Base-by-base conservation (phyloP, 192 early-diverging fungal species). In the Thamnidium elegans region DNA sequence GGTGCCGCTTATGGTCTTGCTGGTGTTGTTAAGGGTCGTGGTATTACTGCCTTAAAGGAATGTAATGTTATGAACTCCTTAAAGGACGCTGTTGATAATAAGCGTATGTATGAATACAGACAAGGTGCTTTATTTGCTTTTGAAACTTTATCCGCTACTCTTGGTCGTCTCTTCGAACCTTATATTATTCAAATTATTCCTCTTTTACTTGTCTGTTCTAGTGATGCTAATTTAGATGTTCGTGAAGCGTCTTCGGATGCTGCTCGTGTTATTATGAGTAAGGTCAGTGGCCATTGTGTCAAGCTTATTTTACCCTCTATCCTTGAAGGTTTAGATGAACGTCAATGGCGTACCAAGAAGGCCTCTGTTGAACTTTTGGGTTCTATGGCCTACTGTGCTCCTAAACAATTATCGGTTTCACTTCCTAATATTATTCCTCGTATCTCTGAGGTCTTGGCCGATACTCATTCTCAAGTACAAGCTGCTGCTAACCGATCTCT, bases 321-420 rank as follows among this genome's bases (percentile, higher is more conserved):
- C 53, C 75, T 99, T 58, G 79, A 81, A 21, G 97, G 92, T n/a
- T 76, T 98, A 42, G 89, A 89, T 32, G 92, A 95, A 65, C 80
- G 90, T 69, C 88, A 89, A 67, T 99, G 94, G 94, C 86, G 97
- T 62, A 92, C 96, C n/a, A 99, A 99, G 77, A 94, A 92, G 62
- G 97, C 93, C 50, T 89, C 88, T 21, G 91, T 98, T 46, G 96
- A 99, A 75, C 85, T 98, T 15, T 79, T 99, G 52, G 91, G 91
- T 39, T 80, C 93, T 6, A 98, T 98, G 96, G 94, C 97, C 1
- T 94, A 86, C 74, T 88, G 94, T 63, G 96, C 94, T 3, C 96
- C 97, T 17, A 94, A 95, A 69, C 96, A 99, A 74, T 81, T 99
- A 21, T 90, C 91, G 0, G 79, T 92, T 19, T 89, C 90, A 50